A percentile compares a stretch with the other conserved stretches of the same genome.
These are phyloP conservation scores for Microascus cirrosus DNA, from an alignment of 2,329 filamentous ascomycete species.

Conservation along the genomic window DNA sequence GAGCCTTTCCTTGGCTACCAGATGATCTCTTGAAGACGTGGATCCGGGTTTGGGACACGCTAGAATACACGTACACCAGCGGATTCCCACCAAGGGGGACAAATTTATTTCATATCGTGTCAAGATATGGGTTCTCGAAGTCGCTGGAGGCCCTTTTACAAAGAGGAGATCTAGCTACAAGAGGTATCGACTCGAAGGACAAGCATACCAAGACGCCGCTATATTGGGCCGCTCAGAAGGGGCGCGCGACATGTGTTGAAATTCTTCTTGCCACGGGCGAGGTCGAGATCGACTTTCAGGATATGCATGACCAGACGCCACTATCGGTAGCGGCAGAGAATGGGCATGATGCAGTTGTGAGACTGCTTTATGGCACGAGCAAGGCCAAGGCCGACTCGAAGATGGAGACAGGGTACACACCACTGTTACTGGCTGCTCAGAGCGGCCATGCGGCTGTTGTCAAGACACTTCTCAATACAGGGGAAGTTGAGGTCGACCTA, in stretches of 20 bases:
- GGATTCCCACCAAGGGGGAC: background rate
- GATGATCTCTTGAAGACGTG: background rate
- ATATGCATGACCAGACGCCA: too few relatives aligned
- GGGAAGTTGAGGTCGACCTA: background rate
- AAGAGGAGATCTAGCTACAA: background rate
- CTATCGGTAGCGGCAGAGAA: too few relatives aligned
- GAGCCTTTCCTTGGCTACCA: background rate
- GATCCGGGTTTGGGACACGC: background rate
- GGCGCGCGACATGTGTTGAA: too few relatives aligned
- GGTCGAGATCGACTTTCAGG: too few relatives aligned
- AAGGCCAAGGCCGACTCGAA: constrained; percentile 5
- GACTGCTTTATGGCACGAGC: background rate
- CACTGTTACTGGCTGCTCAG: too few relatives aligned
- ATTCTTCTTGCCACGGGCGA: too few relatives aligned
- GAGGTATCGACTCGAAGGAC: too few relatives aligned
- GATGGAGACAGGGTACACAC: too few relatives aligned
- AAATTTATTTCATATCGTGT: background rate
- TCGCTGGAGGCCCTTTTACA: background rate
- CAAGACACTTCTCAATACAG: too few relatives aligned
- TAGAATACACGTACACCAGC: background rate
- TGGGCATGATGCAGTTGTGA: background rate
- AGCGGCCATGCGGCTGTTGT: too few relatives aligned
- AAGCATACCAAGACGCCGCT: too few relatives aligned
- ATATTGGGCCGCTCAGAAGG: too few relatives aligned
- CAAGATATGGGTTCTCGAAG: background rate